Evolutionary conservation across 1,284 basidiomycete species (phyloP).

Genomic region (Rhodofomes roseus): DNA sequence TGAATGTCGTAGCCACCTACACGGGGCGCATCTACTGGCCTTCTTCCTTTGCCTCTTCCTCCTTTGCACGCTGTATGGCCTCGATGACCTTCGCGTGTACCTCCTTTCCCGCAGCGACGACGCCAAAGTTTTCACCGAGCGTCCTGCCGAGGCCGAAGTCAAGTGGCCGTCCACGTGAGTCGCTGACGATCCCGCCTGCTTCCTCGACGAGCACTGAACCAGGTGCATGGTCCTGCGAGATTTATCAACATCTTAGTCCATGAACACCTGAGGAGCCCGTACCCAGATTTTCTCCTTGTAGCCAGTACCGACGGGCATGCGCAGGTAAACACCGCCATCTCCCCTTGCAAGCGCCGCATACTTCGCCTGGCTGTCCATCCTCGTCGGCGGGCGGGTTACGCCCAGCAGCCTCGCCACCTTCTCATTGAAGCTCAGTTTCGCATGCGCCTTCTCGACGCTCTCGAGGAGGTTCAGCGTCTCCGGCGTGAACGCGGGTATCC

Average conservation of each 20-base stretch:
- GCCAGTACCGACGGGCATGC: conserved; percentile 74
- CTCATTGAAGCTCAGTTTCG: conserved; percentile 82
- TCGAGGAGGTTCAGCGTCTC: conserved; percentile 77
- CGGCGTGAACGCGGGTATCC: conserved; percentile 42
- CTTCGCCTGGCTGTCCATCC: conserved; percentile 98
- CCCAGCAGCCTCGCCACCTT: conserved; percentile 70
- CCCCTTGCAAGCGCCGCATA: conserved; percentile 88
- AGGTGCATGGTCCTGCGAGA: conserved; percentile 81
- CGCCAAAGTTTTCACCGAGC: conserved; percentile 83
- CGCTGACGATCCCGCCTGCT: conserved; percentile 84
- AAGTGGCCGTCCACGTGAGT: conserved; percentile 77
- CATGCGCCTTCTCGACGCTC: conserved; percentile 91
- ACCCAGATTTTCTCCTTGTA: conserved; percentile 53
- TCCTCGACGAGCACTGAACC: conserved; percentile 86
- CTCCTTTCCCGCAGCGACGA: conserved; percentile 74
- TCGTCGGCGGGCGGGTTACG: conserved; percentile 64
- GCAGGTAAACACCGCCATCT: conserved; percentile 86
- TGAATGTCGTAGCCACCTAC: background rate
- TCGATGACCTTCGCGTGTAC: conserved; percentile 69
- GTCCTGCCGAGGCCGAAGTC: conserved; percentile 89
- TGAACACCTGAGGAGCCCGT: conserved; percentile 68
- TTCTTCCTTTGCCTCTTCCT: conserved; percentile 32
- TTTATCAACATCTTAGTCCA: background rate
- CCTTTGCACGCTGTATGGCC: conserved; percentile 69
- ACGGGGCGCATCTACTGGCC: background rate